A percentile compares a stretch with the other conserved stretches of the same genome.
Conservation (phyloP, 495 filamentous ascomycete genomes). For the Talaromyces liani region DNA sequence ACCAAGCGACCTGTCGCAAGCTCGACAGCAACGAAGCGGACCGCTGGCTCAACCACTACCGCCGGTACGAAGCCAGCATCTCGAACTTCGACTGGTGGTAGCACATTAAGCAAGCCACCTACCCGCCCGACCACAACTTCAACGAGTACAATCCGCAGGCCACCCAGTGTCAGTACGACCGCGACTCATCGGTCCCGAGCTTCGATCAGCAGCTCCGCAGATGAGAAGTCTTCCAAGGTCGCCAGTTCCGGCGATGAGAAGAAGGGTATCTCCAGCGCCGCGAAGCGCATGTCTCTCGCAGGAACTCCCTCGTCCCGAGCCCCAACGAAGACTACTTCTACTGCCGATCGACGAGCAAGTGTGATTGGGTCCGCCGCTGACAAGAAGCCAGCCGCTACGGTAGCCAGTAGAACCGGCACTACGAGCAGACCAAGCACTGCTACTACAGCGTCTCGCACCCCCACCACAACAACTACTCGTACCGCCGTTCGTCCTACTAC, state of each 20-base stretch:
- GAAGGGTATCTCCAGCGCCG: slow-evolving; percentile 33
- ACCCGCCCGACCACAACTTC: slow-evolving; percentile 34
- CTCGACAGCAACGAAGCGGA: slow-evolving; percentile 11
- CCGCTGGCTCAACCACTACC: slow-evolving; percentile 11
- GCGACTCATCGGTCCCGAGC: slow-evolving; percentile 37
- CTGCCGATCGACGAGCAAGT: slow-evolving; percentile 34
- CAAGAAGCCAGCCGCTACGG: slow-evolving; percentile 22
- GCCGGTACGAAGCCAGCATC: slow-evolving; percentile 25
- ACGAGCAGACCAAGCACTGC: slow-evolving; percentile 20
- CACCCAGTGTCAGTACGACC: slow-evolving; percentile 31
- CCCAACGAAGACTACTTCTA: slow-evolving; percentile 30
- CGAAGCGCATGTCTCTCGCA: slow-evolving; percentile 42
- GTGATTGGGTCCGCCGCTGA: slow-evolving; percentile 29
- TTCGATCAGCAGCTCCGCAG: slow-evolving; percentile 41
- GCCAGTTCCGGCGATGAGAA: slow-evolving; percentile 40
- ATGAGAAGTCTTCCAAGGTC: slow-evolving; percentile 29
- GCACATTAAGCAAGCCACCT: slow-evolving; percentile 37
- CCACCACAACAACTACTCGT: slow-evolving; percentile 23
- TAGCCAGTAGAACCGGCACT: slow-evolving; percentile 24
- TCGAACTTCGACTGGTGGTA: slow-evolving; percentile 21
- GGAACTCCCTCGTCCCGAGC: slow-evolving; percentile 25
- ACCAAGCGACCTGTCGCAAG: slow-evolving; percentile 17
- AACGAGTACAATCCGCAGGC: slow-evolving; percentile 29
- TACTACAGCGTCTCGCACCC: slow-evolving; percentile 19
- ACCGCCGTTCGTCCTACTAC: slow-evolving; percentile 18